Evolutionary conservation across 2,329 filamentous ascomycete species (phyloP).

Genomic region (Thyridium curvatum): DNA sequence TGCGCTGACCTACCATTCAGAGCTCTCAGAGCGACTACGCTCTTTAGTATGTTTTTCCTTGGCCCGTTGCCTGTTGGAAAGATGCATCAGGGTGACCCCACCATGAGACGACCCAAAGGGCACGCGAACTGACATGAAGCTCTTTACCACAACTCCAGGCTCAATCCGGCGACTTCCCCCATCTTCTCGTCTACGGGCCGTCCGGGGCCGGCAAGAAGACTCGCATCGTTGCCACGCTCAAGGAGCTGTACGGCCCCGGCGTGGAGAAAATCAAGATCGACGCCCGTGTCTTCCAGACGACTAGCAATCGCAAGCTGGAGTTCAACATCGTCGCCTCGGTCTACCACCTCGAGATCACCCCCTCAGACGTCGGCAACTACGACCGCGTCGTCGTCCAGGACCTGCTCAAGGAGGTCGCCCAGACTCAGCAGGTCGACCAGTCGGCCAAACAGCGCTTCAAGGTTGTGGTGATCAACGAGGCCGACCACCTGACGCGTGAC

Average conservation of each 20-base stretch:
- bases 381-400: constrained; percentile 95
- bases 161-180: constrained; percentile 94
- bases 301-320: constrained; percentile 92
- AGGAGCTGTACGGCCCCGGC: constrained; percentile 89
- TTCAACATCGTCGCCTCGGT: constrained; percentile 98
- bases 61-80: too few relatives aligned
- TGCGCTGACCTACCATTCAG: constrained; percentile 76
- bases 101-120: constrained; percentile 1
- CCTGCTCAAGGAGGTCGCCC: constrained; percentile 92
- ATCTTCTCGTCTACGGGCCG: constrained; percentile 93
- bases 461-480: constrained; percentile 98
- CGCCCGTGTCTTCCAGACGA: constrained; percentile 92
- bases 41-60: constrained; percentile 75
- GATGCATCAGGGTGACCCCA: too few relatives aligned
- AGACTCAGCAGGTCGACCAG: constrained; percentile 97
- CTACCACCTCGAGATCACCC: constrained; percentile 97
- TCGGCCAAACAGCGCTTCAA: constrained; percentile 90
- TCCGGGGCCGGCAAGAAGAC: constrained; percentile 98
- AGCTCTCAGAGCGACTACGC: constrained; percentile 79
- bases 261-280: constrained; percentile 99
- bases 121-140: too few relatives aligned
- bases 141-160: constrained; percentile 53
- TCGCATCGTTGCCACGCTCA: constrained; percentile 87
- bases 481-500: constrained; percentile 87
- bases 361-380: constrained; percentile 92